phyloP scores from a whole-genome alignment of 495 filamentous ascomycete species.

The Cladorrhinum samala region DNA sequence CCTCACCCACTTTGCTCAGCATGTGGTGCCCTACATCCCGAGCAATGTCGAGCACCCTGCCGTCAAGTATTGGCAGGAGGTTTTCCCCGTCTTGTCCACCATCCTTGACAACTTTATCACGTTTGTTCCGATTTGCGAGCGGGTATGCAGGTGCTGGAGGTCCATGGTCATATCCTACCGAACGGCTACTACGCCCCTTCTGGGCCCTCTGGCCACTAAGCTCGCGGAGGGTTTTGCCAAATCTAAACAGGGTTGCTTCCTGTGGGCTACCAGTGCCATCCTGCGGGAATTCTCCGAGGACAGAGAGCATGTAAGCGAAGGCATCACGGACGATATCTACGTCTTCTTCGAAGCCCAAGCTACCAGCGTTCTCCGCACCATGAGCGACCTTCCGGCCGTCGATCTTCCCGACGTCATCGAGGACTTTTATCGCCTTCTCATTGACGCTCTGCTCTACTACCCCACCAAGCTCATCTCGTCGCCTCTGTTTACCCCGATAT shows the following conservation, averaged over 20 bases:
- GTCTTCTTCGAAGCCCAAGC: conserved; percentile 91
- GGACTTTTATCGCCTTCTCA: conserved; percentile 91
- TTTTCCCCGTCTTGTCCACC: conserved; percentile 76
- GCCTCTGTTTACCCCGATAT: conserved; percentile 68
- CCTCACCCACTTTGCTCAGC: conserved; percentile 80
- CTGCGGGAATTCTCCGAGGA: conserved; percentile 91
- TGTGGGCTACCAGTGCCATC: conserved; percentile 94
- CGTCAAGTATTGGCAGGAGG: conserved; percentile 91
- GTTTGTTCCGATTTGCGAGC: conserved; percentile 83
- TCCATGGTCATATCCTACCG: conserved; percentile 95
- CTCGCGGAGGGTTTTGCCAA: conserved; percentile 75
- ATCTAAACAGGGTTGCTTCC: conserved; percentile 89
- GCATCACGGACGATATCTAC: conserved; percentile 86
- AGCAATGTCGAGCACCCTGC: conserved; percentile 75
- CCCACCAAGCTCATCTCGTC: conserved; percentile 75
- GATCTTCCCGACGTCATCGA: conserved; percentile 97
- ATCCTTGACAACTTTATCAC: conserved; percentile 79
- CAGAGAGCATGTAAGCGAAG: conserved; percentile 69
- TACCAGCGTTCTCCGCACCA: conserved; percentile 73
- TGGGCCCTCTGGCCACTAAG: conserved; percentile 80
- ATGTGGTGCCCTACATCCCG: conserved; percentile 69
- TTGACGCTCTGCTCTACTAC: conserved; percentile 88
- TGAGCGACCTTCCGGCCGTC: conserved; percentile 79
- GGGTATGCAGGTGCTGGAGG: conserved; percentile 89
- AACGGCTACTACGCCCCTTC: conserved; percentile 75